Evolutionary conservation across 495 filamentous ascomycete species (phyloP).

Genomic region (Neurospora sp.): DNA sequence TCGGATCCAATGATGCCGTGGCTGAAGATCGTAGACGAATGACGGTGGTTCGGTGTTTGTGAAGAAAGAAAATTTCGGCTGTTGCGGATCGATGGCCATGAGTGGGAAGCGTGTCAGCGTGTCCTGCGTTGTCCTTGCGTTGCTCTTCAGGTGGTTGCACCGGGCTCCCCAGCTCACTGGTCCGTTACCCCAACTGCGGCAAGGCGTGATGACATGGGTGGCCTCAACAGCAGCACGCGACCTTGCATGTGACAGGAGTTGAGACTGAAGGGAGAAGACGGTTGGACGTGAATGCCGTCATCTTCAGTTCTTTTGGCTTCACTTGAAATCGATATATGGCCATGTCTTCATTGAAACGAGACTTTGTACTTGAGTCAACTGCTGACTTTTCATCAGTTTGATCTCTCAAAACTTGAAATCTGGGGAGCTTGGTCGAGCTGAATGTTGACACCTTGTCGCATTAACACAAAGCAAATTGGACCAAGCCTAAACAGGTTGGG

Average conservation of each 20-base stretch:
- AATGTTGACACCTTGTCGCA: not conserved
- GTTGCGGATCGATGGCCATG: constrained; percentile 8
- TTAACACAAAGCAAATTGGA: not conserved
- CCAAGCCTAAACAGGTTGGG: not conserved
- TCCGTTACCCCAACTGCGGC: not conserved
- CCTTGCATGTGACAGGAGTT: not conserved
- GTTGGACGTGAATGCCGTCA: not conserved
- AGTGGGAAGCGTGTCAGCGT: not conserved
- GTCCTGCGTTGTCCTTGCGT: not conserved
- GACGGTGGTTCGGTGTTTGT: not conserved
- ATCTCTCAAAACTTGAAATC: not conserved
- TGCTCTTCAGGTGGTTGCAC: not conserved
- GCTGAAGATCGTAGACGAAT: not conserved
- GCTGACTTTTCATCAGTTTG: no score
- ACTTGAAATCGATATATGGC: not conserved
- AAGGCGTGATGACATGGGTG: not conserved
- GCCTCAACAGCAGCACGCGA: not conserved
- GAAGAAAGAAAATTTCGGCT: constrained; percentile 17
- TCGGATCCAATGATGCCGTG: not conserved
- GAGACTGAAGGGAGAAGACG: not conserved
- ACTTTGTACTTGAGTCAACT: not conserved
- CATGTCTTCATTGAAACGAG: not conserved
- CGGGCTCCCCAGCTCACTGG: not conserved
- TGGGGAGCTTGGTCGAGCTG: not conserved
- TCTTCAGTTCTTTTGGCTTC: not conserved